Percentiles rank a stretch among this genome's conserved stretches.
Conservation (phyloP, 2,329 filamentous ascomycete genomes). For the Celoporthe dispersa region DNA sequence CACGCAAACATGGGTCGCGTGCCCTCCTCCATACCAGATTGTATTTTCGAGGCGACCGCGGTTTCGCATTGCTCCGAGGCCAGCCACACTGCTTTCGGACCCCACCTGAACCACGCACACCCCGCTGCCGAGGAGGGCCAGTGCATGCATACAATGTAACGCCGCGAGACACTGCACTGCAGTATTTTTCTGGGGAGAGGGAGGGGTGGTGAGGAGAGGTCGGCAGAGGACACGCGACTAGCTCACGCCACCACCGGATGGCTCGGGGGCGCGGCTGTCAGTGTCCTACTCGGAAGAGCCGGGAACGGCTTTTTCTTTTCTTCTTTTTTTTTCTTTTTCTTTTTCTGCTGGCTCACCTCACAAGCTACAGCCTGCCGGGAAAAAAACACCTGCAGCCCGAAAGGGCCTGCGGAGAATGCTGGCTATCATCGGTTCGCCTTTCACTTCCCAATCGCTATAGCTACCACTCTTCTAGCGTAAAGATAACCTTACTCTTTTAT, state of each 20-base stretch:
- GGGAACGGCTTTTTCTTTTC: not conserved
- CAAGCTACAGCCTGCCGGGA: not conserved
- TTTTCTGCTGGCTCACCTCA: not conserved
- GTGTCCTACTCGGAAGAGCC: not conserved
- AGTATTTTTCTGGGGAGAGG: not conserved
- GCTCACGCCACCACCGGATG: not conserved
- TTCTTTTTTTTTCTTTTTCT: not conserved
- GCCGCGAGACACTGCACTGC: not conserved
- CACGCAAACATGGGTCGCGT: not conserved
- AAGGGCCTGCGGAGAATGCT: not conserved
- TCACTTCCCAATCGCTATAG: not conserved
- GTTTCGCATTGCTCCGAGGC: not conserved
- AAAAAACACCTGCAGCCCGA: not conserved
- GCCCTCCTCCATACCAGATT: not conserved
- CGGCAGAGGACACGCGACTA: constrained; percentile 2
- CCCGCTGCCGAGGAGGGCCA: not conserved
- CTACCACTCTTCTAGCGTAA: not conserved
- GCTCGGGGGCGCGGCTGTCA: not conserved
- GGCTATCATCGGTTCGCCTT: not conserved
- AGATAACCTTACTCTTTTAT: not conserved
- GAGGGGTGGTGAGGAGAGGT: not conserved
- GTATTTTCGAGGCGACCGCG: not conserved
- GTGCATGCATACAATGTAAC: not conserved
- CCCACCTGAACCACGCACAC: not conserved
- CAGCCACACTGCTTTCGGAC: not conserved